Conservation (phyloP, 768 basidiomycete genomes). For the Aureoboletus auriporus region DNA sequence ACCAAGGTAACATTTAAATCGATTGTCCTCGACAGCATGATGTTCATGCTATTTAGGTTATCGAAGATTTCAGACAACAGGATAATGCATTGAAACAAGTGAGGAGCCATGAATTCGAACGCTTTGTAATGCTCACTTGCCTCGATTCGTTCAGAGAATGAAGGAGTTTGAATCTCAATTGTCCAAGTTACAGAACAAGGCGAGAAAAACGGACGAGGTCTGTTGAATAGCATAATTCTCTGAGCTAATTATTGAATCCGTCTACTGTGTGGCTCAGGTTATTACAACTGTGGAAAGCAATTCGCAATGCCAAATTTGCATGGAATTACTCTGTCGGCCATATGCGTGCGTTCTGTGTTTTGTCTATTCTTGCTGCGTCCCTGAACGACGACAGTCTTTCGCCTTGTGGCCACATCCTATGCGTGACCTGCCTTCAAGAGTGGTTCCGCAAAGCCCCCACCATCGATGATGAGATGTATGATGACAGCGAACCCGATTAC, state of each 20-base stretch:
- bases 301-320: slow-evolving; percentile 74
- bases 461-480: slow-evolving; percentile 40
- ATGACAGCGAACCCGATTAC: slow-evolving; percentile 39
- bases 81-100: slow-evolving; percentile 38
- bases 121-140: background rate
- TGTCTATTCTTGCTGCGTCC: background rate
- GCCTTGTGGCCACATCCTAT: slow-evolving; percentile 79
- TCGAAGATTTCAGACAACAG: slow-evolving; percentile 50
- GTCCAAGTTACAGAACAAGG: slow-evolving; percentile 41
- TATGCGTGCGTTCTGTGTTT: slow-evolving; percentile 49
- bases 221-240: slow-evolving; percentile 3
- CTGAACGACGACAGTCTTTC: slow-evolving; percentile 44
- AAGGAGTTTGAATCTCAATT: slow-evolving; percentile 46
- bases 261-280: slow-evolving; percentile 34
- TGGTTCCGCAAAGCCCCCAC: slow-evolving; percentile 73
- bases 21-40: background rate
- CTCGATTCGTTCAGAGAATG: slow-evolving; percentile 30
- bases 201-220: slow-evolving; percentile 57
- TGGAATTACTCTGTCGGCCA: slow-evolving; percentile 63
- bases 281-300: slow-evolving; percentile 53
- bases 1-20: slow-evolving; percentile 42
- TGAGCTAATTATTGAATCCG: background rate
- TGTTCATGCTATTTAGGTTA: slow-evolving; percentile 34
- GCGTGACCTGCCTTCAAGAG: slow-evolving; percentile 64
- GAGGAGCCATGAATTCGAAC: background rate